phyloP scores from a whole-genome alignment of 192 early-diverging fungal genomes.

The Backusella circina region DNA sequence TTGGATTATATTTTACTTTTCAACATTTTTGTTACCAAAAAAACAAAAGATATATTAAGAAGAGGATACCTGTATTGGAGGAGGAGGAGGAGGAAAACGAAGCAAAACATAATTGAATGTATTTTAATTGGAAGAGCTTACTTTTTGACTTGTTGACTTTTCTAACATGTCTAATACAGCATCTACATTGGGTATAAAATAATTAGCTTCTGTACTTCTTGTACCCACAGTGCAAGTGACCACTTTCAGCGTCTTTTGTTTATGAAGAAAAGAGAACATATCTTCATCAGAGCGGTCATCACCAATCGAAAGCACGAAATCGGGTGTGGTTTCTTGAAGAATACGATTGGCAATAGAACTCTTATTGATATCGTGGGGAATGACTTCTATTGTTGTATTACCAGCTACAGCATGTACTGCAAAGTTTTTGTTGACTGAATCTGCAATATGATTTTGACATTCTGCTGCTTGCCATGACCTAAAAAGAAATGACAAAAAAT shows the following conservation, averaged over 20 bases:
- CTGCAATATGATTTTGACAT: constrained; percentile 81
- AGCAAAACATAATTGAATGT: not conserved
- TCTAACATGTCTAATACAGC: constrained; percentile 18
- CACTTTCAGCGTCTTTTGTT: constrained; percentile 29
- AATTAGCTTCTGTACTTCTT: constrained; percentile 52
- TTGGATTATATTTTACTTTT: not conserved
- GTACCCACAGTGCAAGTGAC: constrained; percentile 55
- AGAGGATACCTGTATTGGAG: too few relatives aligned
- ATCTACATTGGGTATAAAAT: constrained; percentile 45
- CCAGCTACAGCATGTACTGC: constrained; percentile 69
- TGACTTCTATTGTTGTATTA: constrained; percentile 60
- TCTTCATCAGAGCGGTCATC: constrained; percentile 80
- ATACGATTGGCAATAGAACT: constrained; percentile 55
- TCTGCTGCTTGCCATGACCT: constrained; percentile 77
- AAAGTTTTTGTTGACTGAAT: constrained; percentile 59
- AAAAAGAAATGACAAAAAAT: not conserved
- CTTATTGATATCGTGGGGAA: constrained; percentile 71
- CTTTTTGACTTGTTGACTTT: not conserved
- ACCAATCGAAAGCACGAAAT: constrained; percentile 71
- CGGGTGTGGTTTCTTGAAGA: constrained; percentile 55
- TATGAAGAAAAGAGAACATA: constrained; percentile 72
- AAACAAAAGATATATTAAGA: too few relatives aligned
- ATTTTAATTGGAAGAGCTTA: constrained; percentile 3
- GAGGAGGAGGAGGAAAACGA: not conserved
- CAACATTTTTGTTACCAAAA: not conserved